These are phyloP conservation scores for Notholithocarpus densiflorus DNA, from an alignment of 306 rosid genomes.

Conservation along the genomic window DNA sequence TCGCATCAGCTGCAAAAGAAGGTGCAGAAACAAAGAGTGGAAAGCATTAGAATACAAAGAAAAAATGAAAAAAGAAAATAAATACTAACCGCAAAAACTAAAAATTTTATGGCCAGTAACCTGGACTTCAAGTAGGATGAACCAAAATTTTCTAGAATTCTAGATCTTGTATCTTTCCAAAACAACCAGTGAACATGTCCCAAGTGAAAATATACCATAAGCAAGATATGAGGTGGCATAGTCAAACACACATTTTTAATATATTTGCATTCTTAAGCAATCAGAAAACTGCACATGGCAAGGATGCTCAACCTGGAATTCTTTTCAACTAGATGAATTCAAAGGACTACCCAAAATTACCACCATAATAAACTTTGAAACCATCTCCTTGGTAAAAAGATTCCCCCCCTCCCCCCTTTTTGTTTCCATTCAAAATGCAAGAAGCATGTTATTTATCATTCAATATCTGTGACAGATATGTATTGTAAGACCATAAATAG, in stretches of 20 bases:
- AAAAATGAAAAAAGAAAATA: constrained; percentile 4
- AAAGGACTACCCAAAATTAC: not conserved
- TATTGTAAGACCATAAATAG: not conserved
- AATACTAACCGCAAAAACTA: not conserved
- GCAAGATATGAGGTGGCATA: not conserved
- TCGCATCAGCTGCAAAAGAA: constrained; percentile 57
- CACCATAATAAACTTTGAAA: not conserved
- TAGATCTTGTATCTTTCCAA: constrained; percentile 3
- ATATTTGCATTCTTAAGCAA: constrained; percentile 6
- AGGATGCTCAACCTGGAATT: not conserved
- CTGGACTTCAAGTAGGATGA: constrained; percentile 12
- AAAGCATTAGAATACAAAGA: constrained; percentile 29
- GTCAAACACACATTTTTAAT: constrained; percentile 5
- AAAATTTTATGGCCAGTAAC: not conserved
- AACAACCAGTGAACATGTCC: constrained; percentile 12
- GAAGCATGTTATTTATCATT: not conserved
- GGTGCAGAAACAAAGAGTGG: constrained; percentile 1
- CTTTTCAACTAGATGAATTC: not conserved
- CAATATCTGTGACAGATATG: not conserved
- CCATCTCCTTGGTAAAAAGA: not conserved
- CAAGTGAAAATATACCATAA: not conserved
- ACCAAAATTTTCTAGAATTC: not conserved
- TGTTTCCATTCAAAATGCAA: not conserved
- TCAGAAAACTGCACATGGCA: not conserved
- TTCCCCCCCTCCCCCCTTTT: not conserved